phyloP scores from a whole-genome alignment of 2,329 filamentous ascomycete species.

The Paecilomyces sp. region DNA sequence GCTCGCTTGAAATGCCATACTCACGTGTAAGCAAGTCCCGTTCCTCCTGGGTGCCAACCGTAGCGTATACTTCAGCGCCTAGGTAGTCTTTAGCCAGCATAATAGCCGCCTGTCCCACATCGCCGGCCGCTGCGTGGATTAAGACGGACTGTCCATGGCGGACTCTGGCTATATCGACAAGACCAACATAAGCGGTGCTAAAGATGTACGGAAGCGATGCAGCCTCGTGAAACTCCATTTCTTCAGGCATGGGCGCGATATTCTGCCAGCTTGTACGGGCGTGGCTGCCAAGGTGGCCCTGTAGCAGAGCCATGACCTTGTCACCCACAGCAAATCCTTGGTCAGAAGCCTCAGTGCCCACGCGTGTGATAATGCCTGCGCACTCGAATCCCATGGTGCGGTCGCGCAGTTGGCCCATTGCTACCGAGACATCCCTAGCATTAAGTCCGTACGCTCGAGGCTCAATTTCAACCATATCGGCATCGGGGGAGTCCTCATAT shows the following conservation, averaged over 20 bases:
- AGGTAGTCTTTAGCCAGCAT: conserved; percentile 5
- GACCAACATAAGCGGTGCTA: not conserved
- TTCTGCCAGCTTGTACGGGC: conserved; percentile 15
- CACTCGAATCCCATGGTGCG: conserved; percentile 28
- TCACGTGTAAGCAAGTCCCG: conserved; percentile 1
- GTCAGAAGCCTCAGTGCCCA: conserved; percentile 7
- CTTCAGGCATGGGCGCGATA: conserved; percentile 27
- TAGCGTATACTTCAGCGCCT: conserved; percentile 4
- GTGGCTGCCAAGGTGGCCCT: conserved; percentile 13
- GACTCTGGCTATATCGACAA: conserved; percentile 2
- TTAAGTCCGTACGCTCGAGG: conserved; percentile 33
- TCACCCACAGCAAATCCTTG: conserved; percentile 23
- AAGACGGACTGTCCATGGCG: conserved; percentile 7
- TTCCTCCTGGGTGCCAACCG: conserved; percentile 2
- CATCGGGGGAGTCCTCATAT: conserved; percentile 3
- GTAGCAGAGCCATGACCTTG: conserved; percentile 25
- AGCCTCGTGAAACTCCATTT: conserved; percentile 26
- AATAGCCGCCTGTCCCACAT: conserved; percentile 12
- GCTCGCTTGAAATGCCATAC: conserved; percentile 13
- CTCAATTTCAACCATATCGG: conserved; percentile 29
- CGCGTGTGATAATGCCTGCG: conserved; percentile 16
- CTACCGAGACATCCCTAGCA: conserved; percentile 39
- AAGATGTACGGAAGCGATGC: conserved; percentile 1
- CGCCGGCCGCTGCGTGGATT: conserved; percentile 12
- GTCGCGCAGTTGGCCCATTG: conserved; percentile 14